A percentile compares a stretch with the other conserved stretches of the same genome.
Evolutionary conservation across 768 basidiomycete species (phyloP).

Genomic region (Collybia mongolica): DNA sequence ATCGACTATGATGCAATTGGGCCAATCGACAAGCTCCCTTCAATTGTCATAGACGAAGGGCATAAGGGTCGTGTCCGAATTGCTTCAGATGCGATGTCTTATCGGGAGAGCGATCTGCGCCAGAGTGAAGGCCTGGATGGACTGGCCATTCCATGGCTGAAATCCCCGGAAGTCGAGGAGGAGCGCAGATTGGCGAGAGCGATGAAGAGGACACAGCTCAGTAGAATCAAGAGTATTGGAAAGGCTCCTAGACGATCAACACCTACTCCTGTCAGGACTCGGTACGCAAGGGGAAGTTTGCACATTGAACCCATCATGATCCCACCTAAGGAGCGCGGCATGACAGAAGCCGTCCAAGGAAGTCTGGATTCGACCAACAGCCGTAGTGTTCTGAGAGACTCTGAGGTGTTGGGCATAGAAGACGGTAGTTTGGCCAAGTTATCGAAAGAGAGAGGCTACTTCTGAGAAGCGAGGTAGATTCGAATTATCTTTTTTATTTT

Average conservation of each 20-base stretch:
- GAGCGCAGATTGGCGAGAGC: slow-evolving; percentile 9
- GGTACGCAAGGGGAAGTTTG: slow-evolving; percentile 25
- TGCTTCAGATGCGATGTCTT: neutral
- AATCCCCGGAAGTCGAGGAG: slow-evolving; percentile 16
- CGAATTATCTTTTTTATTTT: too few species aligned
- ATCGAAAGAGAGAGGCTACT: too few species aligned
- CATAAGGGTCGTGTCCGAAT: neutral
- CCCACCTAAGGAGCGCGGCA: slow-evolving; percentile 21
- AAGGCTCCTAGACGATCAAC: slow-evolving; percentile 32
- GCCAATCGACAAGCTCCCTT: slow-evolving; percentile 4
- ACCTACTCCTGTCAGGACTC: slow-evolving; percentile 27
- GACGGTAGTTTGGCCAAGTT: slow-evolving; percentile 10
- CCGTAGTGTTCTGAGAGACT: slow-evolving; percentile 26
- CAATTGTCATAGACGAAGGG: slow-evolving; percentile 5
- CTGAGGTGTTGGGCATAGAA: slow-evolving; percentile 30
- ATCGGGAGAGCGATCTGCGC: neutral
- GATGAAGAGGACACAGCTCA: slow-evolving; percentile 10
- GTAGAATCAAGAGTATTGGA: slow-evolving; percentile 40
- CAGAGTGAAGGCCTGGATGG: slow-evolving; percentile 9
- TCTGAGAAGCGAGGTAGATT: too few species aligned
- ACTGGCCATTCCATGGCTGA: slow-evolving; percentile 16
- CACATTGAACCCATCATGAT: slow-evolving; percentile 32
- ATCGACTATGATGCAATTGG: slow-evolving; percentile 13
- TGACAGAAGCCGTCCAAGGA: slow-evolving; percentile 22
- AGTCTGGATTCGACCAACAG: slow-evolving; percentile 16